Conservation (phyloP, 148 eudicot genomes). For the Spergularia bocconei region DNA sequence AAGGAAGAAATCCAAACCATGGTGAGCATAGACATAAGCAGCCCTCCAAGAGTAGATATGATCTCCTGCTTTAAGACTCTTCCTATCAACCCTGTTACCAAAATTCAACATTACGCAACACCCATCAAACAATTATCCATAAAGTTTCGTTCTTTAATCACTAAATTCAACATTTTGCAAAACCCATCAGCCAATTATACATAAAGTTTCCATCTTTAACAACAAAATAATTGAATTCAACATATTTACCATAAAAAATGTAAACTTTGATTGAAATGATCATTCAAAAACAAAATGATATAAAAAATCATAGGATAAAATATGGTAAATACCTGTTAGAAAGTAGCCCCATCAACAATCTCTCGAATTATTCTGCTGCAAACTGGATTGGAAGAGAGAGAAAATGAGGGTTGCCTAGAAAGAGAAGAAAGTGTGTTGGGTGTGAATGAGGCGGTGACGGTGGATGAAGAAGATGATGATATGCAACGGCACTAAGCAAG, state of each 20-base stretch:
- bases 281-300: background rate
- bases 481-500: no score
- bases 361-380: background rate
- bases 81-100: conserved; percentile 42
- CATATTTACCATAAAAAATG: background rate
- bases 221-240: background rate
- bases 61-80: conserved; percentile 69
- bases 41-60: conserved; percentile 81
- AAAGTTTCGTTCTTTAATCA: conserved; percentile 3
- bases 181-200: background rate
- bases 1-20: conserved; percentile 40
- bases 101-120: background rate
- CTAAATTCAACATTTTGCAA: background rate
- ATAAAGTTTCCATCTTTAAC: background rate
- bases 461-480: no score
- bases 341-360: conserved; percentile 39
- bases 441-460: no score
- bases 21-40: conserved; percentile 80
- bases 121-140: background rate
- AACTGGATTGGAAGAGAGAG: background rate
- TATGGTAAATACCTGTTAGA: conserved; percentile 39
- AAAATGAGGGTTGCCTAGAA: background rate
- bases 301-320: background rate
- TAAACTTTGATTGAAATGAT: background rate
- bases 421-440: background rate